These are phyloP conservation scores for apple (Malus domestica) DNA, from an alignment of 306 rosid species.

Conservation along the genomic window ASM211411v1 NC_041794.1:21521001-21521500, in stretches of 20 bases:
- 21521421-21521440: background rate
- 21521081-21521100: constrained; percentile 98
- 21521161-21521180: constrained; percentile 93
- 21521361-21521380: constrained; percentile 6
- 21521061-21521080: background rate
- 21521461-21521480: background rate
- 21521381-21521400: background rate
- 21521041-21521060: background rate
- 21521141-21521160: constrained; percentile 82
- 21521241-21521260: constrained; percentile 95
- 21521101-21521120: constrained; percentile 96
- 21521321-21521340: constrained; percentile 99
- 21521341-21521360: constrained; percentile 26
- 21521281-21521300: constrained; percentile 97
- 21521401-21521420: background rate
- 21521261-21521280: constrained; percentile 96
- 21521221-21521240: constrained; percentile 97
- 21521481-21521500: constrained; percentile 30
- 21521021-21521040: background rate
- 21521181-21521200: constrained; percentile 99
- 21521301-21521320: constrained; percentile 99
- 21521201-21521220: constrained; percentile 99
- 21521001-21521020: background rate
- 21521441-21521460: background rate
- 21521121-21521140: constrained; percentile 79